Evolutionary conservation across 768 basidiomycete genomes (phyloP).

Genomic region (Clitopilus hobsonii): DNA sequence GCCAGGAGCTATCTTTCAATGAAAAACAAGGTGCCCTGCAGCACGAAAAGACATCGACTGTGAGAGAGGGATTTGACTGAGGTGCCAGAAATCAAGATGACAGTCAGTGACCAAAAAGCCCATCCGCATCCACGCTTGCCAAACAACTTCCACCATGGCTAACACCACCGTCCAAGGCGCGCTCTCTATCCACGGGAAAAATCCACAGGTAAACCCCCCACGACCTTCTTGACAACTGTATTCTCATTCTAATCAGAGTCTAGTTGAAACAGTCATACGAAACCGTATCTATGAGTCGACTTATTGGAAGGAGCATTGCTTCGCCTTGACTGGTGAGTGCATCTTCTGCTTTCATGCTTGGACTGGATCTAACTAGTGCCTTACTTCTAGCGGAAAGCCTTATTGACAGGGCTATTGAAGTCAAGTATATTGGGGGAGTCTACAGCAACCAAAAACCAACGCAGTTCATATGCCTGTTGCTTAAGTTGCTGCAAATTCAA

Average conservation of each 20-base stretch:
- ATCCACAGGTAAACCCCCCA: slow-evolving; percentile 71
- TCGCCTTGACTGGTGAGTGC: slow-evolving; percentile 84
- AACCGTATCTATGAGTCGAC: slow-evolving; percentile 92
- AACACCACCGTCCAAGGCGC: slow-evolving; percentile 91
- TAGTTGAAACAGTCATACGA: slow-evolving; percentile 95
- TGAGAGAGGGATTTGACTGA: no score
- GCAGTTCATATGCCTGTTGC: slow-evolving; percentile 85
- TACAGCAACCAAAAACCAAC: slow-evolving; percentile 95
- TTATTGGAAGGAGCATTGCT: slow-evolving; percentile 99
- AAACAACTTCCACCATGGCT: slow-evolving; percentile 54
- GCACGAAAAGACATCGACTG: no score
- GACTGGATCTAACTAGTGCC: background rate
- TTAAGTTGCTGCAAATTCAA: slow-evolving; percentile 95
- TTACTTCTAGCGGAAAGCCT: slow-evolving; percentile 70
- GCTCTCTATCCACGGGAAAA: slow-evolving; percentile 89
- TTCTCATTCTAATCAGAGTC: slow-evolving; percentile 48
- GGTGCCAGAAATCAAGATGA: background rate
- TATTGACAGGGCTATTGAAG: slow-evolving; percentile 88
- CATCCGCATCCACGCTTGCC: background rate
- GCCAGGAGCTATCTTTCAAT: no score
- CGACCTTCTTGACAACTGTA: background rate
- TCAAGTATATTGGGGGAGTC: slow-evolving; percentile 85
- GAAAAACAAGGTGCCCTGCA: no score
- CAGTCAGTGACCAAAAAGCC: background rate
- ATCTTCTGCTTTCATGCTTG: background rate